Conservation (phyloP, 208 protist genomes). For the Hexamita inflata region DNA sequence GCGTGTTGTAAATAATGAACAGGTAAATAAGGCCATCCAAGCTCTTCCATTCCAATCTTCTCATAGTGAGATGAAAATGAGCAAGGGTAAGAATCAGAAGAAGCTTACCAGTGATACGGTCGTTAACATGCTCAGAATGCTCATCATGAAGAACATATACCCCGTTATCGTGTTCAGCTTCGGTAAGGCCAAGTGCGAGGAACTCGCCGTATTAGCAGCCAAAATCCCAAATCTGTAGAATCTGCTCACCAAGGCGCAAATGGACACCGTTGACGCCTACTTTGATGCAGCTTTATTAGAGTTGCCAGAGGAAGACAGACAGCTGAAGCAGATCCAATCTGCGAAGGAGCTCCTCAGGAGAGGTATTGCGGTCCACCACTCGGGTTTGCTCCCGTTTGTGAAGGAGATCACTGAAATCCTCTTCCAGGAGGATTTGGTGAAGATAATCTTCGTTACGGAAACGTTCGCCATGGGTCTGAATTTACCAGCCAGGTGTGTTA, state of each 20-base stretch:
- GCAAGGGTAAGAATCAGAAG: neutral
- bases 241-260: neutral
- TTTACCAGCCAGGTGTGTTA: constrained; percentile 71
- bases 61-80: neutral
- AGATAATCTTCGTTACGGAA: constrained; percentile 92
- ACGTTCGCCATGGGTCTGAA: constrained; percentile 99
- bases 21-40: neutral
- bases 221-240: neutral
- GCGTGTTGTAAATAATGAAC: neutral
- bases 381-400: constrained; percentile 92
- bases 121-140: neutral
- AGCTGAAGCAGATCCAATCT: neutral
- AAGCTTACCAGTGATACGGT: constrained; percentile 3
- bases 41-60: neutral
- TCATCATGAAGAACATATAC: neutral
- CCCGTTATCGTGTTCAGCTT: constrained; percentile 21
- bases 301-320: neutral
- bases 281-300: neutral
- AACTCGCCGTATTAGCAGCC: neutral
- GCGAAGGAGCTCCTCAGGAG: constrained; percentile 73
- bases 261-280: neutral
- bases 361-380: constrained; percentile 97
- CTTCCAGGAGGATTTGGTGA: constrained; percentile 80
- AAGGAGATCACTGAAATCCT: constrained; percentile 99
- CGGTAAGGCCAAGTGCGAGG: constrained; percentile 82